Evolutionary conservation across 352 stramenopile species (phyloP).

Genomic region (Phytophthora megakarya): DNA sequence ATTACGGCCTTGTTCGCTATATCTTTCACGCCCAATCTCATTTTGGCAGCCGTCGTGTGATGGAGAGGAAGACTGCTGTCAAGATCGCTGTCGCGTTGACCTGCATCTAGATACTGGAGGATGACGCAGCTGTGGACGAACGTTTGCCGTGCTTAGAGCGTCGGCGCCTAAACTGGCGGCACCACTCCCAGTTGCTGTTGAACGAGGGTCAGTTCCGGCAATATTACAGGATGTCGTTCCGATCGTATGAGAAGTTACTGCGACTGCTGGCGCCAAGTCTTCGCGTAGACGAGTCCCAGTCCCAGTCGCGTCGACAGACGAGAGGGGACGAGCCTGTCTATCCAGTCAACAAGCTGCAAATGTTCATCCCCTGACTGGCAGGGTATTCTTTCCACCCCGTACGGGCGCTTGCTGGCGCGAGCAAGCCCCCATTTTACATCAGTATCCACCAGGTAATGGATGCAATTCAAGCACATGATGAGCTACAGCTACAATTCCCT

Average conservation of each 20-base stretch:
- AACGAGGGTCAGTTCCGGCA: slow-evolving; percentile 1
- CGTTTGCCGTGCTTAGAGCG: too few relatives aligned
- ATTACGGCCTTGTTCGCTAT: not conserved
- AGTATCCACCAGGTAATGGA: slow-evolving; percentile 10
- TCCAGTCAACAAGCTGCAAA: slow-evolving; percentile 19
- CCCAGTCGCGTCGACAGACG: not conserved
- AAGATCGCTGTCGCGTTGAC: not conserved
- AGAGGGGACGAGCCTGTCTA: not conserved
- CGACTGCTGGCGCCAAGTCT: slow-evolving; percentile 5
- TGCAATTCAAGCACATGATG: not conserved
- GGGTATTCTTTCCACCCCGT: slow-evolving; percentile 5
- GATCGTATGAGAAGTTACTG: slow-evolving; percentile 1
- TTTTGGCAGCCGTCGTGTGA: not conserved
- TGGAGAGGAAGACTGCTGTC: not conserved
- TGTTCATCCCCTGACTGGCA: slow-evolving; percentile 12
- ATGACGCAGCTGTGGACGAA: not conserved
- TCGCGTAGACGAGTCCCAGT: not conserved
- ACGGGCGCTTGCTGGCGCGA: not conserved
- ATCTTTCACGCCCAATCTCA: not conserved
- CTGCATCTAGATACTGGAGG: not conserved
- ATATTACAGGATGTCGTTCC: slow-evolving; percentile 9
- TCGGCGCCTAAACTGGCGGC: not conserved
- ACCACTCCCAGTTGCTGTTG: slow-evolving; percentile 2
- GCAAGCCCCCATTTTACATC: slow-evolving; percentile 3
- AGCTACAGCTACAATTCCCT: slow-evolving; percentile 4